A percentile compares a stretch with the other conserved stretches of the same genome.
Conservation (phyloP, 2,329 filamentous ascomycete genomes). For the Aspergillus sp. region DNA sequence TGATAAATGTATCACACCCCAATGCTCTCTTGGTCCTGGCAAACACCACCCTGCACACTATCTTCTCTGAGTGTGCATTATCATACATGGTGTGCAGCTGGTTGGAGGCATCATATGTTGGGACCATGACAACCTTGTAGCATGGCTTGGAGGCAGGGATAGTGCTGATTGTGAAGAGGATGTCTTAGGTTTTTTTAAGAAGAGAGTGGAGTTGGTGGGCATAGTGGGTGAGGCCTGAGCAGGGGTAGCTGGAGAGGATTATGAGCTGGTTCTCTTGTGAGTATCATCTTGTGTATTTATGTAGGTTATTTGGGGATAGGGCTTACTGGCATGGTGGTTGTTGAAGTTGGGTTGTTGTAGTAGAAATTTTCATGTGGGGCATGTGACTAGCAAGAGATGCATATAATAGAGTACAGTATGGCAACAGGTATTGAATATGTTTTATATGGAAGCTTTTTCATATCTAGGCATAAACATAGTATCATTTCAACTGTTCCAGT, state of each 20-base stretch:
- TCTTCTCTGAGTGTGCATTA: constrained; percentile 52
- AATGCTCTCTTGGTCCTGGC: constrained; percentile 54
- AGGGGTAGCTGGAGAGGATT: constrained; percentile 55
- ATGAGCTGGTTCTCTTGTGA: constrained; percentile 46
- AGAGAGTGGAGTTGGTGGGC: constrained; percentile 48
- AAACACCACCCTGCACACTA: constrained; percentile 54
- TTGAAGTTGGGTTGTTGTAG: too few species aligned
- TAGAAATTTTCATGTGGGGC: background rate
- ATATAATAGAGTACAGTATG: too few species aligned
- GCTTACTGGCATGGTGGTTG: constrained; percentile 24
- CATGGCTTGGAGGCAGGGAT: constrained; percentile 33
- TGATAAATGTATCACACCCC: constrained; percentile 51
- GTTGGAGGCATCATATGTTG: constrained; percentile 33
- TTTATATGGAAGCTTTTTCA: too few species aligned
- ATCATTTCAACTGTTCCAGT: constrained; percentile 21
- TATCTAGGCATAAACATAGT: too few species aligned
- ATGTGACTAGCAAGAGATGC: background rate
- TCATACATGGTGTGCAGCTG: constrained; percentile 48
- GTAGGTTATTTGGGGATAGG: background rate
- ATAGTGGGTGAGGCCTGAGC: constrained; percentile 55
- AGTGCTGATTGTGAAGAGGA: constrained; percentile 29
- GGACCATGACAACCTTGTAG: constrained; percentile 34
- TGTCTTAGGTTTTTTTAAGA: constrained; percentile 44
- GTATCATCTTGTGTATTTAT: background rate
- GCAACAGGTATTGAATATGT: too few species aligned